phyloP scores from a whole-genome alignment of 2,329 filamentous ascomycete species.

The Pseudogymnoascus sp. region DNA sequence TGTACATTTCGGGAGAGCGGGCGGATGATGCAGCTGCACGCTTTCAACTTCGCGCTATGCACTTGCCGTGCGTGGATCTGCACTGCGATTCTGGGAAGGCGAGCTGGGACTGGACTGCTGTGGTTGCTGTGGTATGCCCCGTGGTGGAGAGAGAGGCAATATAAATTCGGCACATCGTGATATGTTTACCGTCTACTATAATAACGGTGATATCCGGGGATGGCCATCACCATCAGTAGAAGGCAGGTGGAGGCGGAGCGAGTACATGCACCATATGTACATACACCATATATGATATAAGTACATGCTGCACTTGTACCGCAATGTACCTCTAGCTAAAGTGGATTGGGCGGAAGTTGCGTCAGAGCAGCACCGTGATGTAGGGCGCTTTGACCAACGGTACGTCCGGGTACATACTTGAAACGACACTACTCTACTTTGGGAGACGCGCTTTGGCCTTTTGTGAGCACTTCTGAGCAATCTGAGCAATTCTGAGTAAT shows the following conservation, averaged over 20 bases:
- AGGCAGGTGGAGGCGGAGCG: too few relatives aligned
- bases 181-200: neutral
- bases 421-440: neutral
- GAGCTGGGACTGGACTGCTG: neutral
- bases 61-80: constrained; percentile 1
- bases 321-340: neutral
- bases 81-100: neutral
- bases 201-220: neutral
- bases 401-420: neutral
- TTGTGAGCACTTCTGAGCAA: neutral
- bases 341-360: neutral
- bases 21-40: neutral
- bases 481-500: neutral
- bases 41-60: neutral
- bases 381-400: neutral
- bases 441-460: neutral
- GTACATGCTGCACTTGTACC: neutral
- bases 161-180: neutral
- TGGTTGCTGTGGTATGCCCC: neutral
- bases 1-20: neutral
- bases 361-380: neutral
- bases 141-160: neutral
- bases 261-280: too few relatives aligned
- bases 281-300: too few relatives aligned
- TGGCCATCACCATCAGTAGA: neutral